Percentiles rank a stretch among this genome's conserved stretches.
phyloP scores from a whole-genome alignment of 2,329 filamentous ascomycete species.

The Pezicula carpinea region DNA sequence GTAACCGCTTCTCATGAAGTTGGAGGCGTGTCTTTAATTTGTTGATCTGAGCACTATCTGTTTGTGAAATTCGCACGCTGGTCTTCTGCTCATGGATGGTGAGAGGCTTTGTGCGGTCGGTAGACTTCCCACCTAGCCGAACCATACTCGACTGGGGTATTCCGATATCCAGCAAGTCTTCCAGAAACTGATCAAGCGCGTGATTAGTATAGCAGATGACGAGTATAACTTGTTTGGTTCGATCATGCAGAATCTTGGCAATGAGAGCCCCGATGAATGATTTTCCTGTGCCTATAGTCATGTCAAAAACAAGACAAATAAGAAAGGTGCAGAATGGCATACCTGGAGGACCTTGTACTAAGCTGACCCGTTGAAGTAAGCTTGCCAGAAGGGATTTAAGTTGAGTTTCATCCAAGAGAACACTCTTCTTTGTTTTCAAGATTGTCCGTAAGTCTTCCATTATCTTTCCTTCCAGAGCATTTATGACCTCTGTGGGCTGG shows the following conservation, averaged over 20 bases:
- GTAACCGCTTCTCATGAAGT: constrained; percentile 21
- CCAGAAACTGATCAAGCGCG: constrained; percentile 60
- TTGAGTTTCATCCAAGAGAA: constrained; percentile 50
- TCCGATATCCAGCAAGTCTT: constrained; percentile 57
- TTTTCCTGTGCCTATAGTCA: constrained; percentile 61
- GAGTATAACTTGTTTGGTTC: constrained; percentile 48
- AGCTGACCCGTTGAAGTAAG: constrained; percentile 46
- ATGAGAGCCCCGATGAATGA: constrained; percentile 66
- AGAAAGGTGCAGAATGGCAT: constrained; percentile 4
- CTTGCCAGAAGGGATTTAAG: constrained; percentile 49
- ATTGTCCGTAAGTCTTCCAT: constrained; percentile 28
- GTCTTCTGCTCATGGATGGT: constrained; percentile 38
- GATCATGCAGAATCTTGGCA: constrained; percentile 48
- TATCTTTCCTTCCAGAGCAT: constrained; percentile 15
- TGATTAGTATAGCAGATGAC: constrained; percentile 68
- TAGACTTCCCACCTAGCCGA: constrained; percentile 58
- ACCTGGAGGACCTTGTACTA: constrained; percentile 69
- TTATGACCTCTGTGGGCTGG: constrained; percentile 19
- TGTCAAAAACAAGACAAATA: background rate
- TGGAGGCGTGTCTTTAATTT: constrained; percentile 32
- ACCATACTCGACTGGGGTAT: constrained; percentile 48
- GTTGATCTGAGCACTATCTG: constrained; percentile 38
- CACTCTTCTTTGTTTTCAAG: constrained; percentile 24
- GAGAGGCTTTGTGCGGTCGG: constrained; percentile 41
- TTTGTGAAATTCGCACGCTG: constrained; percentile 24